These are phyloP conservation scores for Globisporangium paroecandrum DNA, from an alignment of 352 stramenopile genomes.

Conservation along the genomic window DNA sequence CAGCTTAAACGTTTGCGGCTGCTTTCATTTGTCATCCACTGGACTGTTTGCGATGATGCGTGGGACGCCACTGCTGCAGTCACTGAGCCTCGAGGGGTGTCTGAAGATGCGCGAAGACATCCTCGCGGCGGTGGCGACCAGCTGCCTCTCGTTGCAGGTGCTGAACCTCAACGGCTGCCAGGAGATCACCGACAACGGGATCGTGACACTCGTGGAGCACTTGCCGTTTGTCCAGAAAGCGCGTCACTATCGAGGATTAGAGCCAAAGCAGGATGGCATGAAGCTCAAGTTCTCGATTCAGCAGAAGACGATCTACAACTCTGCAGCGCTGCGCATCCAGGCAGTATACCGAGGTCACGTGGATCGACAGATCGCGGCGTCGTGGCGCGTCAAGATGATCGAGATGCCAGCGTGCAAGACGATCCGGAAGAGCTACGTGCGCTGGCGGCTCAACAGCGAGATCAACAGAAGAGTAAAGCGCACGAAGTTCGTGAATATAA, in stretches of 20 bases:
- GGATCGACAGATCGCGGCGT: slow-evolving; percentile 41
- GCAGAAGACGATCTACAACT: slow-evolving; percentile 69
- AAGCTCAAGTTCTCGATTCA: slow-evolving; percentile 71
- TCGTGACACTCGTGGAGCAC: slow-evolving; percentile 62
- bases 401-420: slow-evolving; percentile 41
- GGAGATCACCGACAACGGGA: slow-evolving; percentile 72
- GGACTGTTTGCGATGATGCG: slow-evolving; percentile 49
- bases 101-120: slow-evolving; percentile 68
- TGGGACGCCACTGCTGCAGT: slow-evolving; percentile 53
- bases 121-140: slow-evolving; percentile 46
- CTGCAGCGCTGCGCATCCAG: slow-evolving; percentile 66
- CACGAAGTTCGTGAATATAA: slow-evolving; percentile 30
- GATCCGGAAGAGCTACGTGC: slow-evolving; percentile 51
- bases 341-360: slow-evolving; percentile 58
- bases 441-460: slow-evolving; percentile 41
- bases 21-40: slow-evolving; percentile 52
- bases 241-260: slow-evolving; percentile 51
- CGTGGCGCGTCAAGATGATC: slow-evolving; percentile 55
- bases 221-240: slow-evolving; percentile 66
- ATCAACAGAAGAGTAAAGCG: slow-evolving; percentile 31
- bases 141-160: slow-evolving; percentile 53
- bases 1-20: slow-evolving; percentile 60
- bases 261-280: slow-evolving; percentile 45
- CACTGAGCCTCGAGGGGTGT: slow-evolving; percentile 68
- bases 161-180: slow-evolving; percentile 74